Percentiles rank a stretch among this genome's conserved stretches.
Conservation (phyloP, 768 basidiomycete species). For the Chalciporus pseudorubinellus region DNA sequence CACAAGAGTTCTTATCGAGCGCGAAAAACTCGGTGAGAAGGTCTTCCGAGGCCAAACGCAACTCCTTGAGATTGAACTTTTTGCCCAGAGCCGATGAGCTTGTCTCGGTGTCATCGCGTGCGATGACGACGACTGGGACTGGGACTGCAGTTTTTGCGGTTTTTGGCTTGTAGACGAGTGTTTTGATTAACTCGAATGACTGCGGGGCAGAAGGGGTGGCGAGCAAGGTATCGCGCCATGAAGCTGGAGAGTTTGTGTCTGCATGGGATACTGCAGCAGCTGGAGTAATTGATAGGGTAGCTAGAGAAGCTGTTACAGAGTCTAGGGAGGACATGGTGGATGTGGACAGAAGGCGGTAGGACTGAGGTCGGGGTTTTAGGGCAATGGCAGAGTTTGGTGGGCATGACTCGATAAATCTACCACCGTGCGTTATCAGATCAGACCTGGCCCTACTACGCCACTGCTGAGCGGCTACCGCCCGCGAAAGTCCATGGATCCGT, state of each 20-base stretch:
- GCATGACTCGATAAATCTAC: constrained; percentile 26
- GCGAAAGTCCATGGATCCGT: constrained; percentile 24
- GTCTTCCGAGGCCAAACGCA: constrained; percentile 83
- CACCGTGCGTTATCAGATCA: constrained; percentile 20
- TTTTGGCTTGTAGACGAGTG: constrained; percentile 94
- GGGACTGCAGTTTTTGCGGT: constrained; percentile 86
- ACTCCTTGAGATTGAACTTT: constrained; percentile 80
- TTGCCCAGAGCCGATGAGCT: constrained; percentile 75
- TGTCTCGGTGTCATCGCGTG: constrained; percentile 81
- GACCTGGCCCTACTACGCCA: constrained; percentile 8
- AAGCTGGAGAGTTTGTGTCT: constrained; percentile 62
- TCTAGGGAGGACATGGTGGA: constrained; percentile 38
- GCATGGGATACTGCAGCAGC: constrained; percentile 53
- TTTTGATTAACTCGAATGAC: constrained; percentile 75
- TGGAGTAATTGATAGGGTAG: constrained; percentile 55
- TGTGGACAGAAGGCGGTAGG: constrained; percentile 7
- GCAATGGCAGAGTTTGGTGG: constrained; percentile 12
- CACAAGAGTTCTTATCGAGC: constrained; percentile 83
- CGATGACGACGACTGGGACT: constrained; percentile 84
- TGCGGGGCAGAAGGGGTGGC: constrained; percentile 49
- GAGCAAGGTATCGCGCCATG: constrained; percentile 75
- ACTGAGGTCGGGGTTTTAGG: constrained; percentile 14
- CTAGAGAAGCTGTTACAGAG: constrained; percentile 40
- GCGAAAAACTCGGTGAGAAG: constrained; percentile 81
- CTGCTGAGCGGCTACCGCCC: constrained; percentile 10